Evolutionary conservation across 2,329 filamentous ascomycete genomes (phyloP), one percentile per base, ranked within the genome.

Genomic region (Stagonosporopsis tanaceti): DNA sequence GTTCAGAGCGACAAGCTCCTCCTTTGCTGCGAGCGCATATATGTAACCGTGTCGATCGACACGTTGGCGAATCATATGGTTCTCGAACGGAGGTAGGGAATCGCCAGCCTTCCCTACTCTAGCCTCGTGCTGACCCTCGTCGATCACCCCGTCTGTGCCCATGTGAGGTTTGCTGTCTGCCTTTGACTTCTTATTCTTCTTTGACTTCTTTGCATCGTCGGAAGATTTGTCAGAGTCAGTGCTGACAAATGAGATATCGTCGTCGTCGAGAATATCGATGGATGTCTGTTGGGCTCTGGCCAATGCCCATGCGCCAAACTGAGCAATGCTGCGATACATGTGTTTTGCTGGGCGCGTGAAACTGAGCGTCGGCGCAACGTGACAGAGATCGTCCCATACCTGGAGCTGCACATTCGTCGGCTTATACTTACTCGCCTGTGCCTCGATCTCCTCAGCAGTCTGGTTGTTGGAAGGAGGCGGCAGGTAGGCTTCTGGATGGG

Each of bases 341-440:
- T 90, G 91, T 75, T 98, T 98, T 42, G 94, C 95, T 0, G 95
- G 95, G n/a, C 89, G 85, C 0, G 94, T 98, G 74, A 97, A 98
- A 68, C 92, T 96, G n/a, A 98, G 82, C 0, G 93, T 97, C 0
- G 94, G 92, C 0, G 90, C 89, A 6, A 96, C 93, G 72, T 98
- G 94, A 69, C 95, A 98, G 2, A 98, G 80, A 67, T 97, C 91
- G 56, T 98, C 94, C 93, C 94, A 98, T 1, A 98, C 89, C 73
- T 98, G 95, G 2, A 99, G 83, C 72, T 97, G 93, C 0, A 98
- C 94, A 66, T 96, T 87, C 0, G 95, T 99, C 0, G 93, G 91
- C 55, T 87, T 86, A 75, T 92, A 96, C 60, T 84, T 87, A 27
- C 89, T 88, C 57, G 84, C 81, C 35, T 89, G 84, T 32, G 88